Evolutionary conservation across 148 eudicot species (phyloP).

Genomic region (Chenopodium formosanum): DNA sequence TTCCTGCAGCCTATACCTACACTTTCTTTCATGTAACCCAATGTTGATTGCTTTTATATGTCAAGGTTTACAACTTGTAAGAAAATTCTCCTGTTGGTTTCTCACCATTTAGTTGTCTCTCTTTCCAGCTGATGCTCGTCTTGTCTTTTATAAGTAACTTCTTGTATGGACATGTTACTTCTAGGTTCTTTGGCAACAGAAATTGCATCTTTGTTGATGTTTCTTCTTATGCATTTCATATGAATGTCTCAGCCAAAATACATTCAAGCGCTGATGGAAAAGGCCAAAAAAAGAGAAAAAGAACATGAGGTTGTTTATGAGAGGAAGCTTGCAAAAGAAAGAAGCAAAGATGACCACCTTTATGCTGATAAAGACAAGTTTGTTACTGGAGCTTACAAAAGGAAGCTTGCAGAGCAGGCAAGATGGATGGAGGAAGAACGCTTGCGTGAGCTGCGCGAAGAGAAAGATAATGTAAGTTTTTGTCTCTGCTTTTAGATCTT

Average conservation of each 20-base stretch:
- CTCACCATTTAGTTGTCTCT: neutral
- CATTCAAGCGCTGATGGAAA: constrained; percentile 61
- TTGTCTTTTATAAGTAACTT: neutral
- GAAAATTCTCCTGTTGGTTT: neutral
- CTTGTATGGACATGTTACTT: neutral
- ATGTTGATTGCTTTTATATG: neutral
- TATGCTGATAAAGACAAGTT: constrained; percentile 86
- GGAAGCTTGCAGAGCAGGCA: constrained; percentile 84
- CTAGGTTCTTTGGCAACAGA: neutral
- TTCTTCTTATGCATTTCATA: constrained; percentile 12
- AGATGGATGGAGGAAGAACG: constrained; percentile 87
- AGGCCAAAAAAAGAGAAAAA: constrained; percentile 70
- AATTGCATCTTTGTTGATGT: neutral
- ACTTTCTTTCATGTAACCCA: no score
- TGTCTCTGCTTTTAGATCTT: constrained; percentile 2
- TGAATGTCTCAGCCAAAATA: constrained; percentile 63
- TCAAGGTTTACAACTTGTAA: neutral
- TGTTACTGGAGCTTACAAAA: constrained; percentile 83
- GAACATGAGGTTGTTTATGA: constrained; percentile 87
- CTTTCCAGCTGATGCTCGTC: neutral
- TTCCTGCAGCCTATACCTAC: no score
- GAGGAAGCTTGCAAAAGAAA: constrained; percentile 90
- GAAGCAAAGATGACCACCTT: constrained; percentile 79
- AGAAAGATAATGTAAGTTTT: constrained; percentile 71
- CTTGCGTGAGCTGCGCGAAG: constrained; percentile 69